phyloP scores from a whole-genome alignment of 2,329 filamentous ascomycete species.

The Calycina herbarum region DNA sequence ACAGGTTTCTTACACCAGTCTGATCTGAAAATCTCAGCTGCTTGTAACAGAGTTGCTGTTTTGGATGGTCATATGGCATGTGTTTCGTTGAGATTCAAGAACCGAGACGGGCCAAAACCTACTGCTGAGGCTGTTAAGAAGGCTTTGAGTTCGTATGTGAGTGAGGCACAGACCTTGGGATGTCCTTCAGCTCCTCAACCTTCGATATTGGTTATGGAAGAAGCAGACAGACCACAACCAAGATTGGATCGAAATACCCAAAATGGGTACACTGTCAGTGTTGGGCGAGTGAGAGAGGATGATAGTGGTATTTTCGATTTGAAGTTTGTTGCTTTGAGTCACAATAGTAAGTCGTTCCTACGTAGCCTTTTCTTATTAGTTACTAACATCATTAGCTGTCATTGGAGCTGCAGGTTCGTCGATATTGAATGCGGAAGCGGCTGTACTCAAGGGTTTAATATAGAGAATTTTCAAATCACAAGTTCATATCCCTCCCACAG shows the following conservation, averaged over 20 bases:
- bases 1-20: conserved; percentile 77
- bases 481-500: not conserved
- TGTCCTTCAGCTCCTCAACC: conserved; percentile 82
- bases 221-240: conserved; percentile 87
- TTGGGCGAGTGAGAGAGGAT: conserved; percentile 79
- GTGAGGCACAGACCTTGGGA: conserved; percentile 78
- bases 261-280: conserved; percentile 85
- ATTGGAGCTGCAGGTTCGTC: conserved; percentile 96
- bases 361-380: not conserved
- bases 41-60: conserved; percentile 93
- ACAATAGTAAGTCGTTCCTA: conserved; percentile 55
- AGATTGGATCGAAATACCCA: conserved; percentile 84
- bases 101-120: conserved; percentile 63
- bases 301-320: conserved; percentile 89
- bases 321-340: conserved; percentile 90
- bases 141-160: conserved; percentile 77
- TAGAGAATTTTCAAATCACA: conserved; percentile 48
- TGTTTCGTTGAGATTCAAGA: conserved; percentile 80
- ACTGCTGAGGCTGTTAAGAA: conserved; percentile 73
- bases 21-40: conserved; percentile 74
- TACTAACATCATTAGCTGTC: conserved; percentile 56
- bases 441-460: conserved; percentile 78
- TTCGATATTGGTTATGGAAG: conserved; percentile 86
- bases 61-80: conserved; percentile 96
- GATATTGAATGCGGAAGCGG: conserved; percentile 91